phyloP scores from a whole-genome alignment of 768 basidiomycete species.

The Astraeus odoratus region DNA sequence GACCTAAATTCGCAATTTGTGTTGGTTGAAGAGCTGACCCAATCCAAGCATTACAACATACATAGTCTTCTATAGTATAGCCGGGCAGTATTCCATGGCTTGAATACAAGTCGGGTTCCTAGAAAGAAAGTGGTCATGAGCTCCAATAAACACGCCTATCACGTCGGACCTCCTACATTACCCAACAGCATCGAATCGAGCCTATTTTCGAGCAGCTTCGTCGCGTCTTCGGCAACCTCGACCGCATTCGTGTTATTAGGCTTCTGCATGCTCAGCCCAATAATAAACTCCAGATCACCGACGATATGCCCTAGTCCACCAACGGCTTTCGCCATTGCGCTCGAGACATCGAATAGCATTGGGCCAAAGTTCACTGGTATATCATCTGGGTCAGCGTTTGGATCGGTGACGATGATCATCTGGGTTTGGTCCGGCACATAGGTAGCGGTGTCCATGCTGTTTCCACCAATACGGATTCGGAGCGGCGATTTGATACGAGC shows the following conservation, averaged over 20 bases:
- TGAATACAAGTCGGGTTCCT: constrained; percentile 32
- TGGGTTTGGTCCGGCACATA: constrained; percentile 22
- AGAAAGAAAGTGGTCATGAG: neutral
- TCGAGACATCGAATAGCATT: constrained; percentile 29
- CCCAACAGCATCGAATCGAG: constrained; percentile 30
- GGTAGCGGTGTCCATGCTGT: constrained; percentile 33
- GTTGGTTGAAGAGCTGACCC: neutral
- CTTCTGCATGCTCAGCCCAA: constrained; percentile 29
- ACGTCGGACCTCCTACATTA: constrained; percentile 19
- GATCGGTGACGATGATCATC: constrained; percentile 27
- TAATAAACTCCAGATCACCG: constrained; percentile 29
- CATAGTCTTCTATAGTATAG: constrained; percentile 26
- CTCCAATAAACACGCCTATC: neutral
- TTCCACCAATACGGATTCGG: constrained; percentile 32
- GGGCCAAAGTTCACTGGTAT: constrained; percentile 30
- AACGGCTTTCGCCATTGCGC: constrained; percentile 28
- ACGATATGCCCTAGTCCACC: constrained; percentile 28
- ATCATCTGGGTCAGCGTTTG: constrained; percentile 30
- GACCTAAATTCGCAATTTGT: constrained; percentile 13
- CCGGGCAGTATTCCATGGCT: constrained; percentile 23
- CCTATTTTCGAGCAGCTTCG: constrained; percentile 22
- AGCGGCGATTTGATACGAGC: constrained; percentile 27
- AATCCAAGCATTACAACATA: constrained; percentile 7
- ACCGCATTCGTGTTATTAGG: constrained; percentile 21
- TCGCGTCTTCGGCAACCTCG: constrained; percentile 18